Conservation (phyloP, 78 protist genomes). For the Dictyostelium firmibasis region DNA sequence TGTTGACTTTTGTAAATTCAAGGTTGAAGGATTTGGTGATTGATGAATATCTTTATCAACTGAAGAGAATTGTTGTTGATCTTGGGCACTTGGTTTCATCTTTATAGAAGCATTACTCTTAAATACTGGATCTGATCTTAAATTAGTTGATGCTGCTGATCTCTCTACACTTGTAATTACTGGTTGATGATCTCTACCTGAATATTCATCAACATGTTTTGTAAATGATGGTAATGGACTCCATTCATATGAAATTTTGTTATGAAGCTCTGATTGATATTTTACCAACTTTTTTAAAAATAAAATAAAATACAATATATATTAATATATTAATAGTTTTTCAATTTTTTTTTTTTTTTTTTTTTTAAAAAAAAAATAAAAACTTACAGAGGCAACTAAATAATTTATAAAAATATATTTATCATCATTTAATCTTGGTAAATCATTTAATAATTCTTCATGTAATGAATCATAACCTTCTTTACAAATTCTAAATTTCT, state of each 20-base stretch:
- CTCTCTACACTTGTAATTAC: constrained; percentile 43
- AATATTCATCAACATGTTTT: constrained; percentile 14
- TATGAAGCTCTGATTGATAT: constrained; percentile 45
- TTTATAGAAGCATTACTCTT: constrained; percentile 35
- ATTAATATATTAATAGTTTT: neutral
- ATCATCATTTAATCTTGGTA: constrained; percentile 54
- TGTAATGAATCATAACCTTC: constrained; percentile 70
- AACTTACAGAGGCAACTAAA: constrained; percentile 54
- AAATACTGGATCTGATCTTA: constrained; percentile 67
- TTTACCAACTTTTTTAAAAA: constrained; percentile 23
- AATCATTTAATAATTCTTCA: constrained; percentile 51
- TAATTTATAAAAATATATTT: constrained; percentile 1
- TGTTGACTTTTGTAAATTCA: neutral
- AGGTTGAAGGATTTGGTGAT: constrained; percentile 18
- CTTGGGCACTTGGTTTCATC: neutral
- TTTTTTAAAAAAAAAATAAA: neutral
- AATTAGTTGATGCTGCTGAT: constrained; percentile 67
- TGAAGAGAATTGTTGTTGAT: neutral
- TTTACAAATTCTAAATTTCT: constrained; percentile 48
- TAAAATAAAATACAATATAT: neutral
- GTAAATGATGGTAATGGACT: constrained; percentile 28
- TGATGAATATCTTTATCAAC: constrained; percentile 22
- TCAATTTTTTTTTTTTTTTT: no score
- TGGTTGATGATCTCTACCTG: constrained; percentile 48
- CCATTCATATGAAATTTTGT: constrained; percentile 37